Percentiles rank a stretch among this genome's conserved stretches.
Evolutionary conservation across 345 rosid genomes (phyloP).

Genomic region (Populus simonii): DNA sequence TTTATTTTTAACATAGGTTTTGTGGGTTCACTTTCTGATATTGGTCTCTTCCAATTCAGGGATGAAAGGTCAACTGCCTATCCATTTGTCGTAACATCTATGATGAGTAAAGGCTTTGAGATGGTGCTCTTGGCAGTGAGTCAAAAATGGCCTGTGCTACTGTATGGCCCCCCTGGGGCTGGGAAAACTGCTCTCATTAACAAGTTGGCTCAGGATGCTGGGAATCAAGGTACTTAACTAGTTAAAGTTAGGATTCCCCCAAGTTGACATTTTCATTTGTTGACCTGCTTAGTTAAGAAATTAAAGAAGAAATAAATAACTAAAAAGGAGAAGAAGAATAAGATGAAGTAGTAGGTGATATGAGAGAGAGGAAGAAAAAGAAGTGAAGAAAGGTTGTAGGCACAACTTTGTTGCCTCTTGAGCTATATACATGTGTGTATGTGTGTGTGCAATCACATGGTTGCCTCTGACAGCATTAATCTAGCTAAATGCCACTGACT

Average conservation of each 20-base stretch:
- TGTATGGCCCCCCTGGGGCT: conserved; percentile 81
- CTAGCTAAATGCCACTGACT: not conserved
- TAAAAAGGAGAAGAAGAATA: too few species aligned
- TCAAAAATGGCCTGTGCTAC: conserved; percentile 93
- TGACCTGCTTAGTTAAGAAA: not conserved
- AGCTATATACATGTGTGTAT: too few species aligned
- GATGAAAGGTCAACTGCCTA: conserved; percentile 42
- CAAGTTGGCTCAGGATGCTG: conserved; percentile 65
- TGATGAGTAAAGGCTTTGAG: conserved; percentile 64
- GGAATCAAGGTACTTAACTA: conserved; percentile 58
- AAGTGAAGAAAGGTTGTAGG: too few species aligned
- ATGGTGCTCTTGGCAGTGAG: conserved; percentile 74
- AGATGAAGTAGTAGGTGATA: too few species aligned
- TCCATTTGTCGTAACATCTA: conserved; percentile 62
- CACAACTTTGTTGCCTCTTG: too few species aligned
- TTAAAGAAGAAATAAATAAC: too few species aligned
- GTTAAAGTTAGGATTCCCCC: not conserved
- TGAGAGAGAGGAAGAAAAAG: too few species aligned
- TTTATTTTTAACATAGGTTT: not conserved
- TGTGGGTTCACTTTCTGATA: conserved; percentile 6
- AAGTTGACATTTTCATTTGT: not conserved
- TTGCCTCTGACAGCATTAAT: too few species aligned
- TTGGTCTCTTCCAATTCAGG: conserved; percentile 41
- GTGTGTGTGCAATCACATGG: too few species aligned
- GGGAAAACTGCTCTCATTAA: conserved; percentile 90